Evolutionary conservation across 768 basidiomycete species (phyloP).

Genomic region (Termitomyces sp.): DNA sequence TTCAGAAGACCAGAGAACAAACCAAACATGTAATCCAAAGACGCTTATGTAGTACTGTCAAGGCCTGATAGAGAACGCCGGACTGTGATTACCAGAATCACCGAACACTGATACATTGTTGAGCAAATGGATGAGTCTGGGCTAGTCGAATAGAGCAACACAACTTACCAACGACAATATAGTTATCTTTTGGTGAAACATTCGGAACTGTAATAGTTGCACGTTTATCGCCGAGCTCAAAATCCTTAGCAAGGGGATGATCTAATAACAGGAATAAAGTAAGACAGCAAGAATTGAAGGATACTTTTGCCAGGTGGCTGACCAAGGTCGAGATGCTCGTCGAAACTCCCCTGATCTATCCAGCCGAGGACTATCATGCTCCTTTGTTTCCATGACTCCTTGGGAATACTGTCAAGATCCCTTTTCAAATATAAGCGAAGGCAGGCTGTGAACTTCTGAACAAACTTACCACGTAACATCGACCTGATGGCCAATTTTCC

Average conservation of each 20-base stretch:
- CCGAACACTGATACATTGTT: conserved; percentile 36
- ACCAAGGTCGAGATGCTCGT: conserved; percentile 46
- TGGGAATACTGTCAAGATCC: conserved; percentile 31
- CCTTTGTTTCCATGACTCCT: conserved; percentile 26
- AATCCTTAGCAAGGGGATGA: conserved; percentile 41
- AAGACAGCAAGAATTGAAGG: not conserved
- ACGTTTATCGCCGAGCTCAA: conserved; percentile 39
- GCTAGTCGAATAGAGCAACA: not conserved
- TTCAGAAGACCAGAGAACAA: not conserved
- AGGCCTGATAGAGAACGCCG: conserved; percentile 38
- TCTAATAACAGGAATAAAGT: conserved; percentile 24
- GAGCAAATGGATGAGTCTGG: not conserved
- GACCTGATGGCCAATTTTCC: conserved; percentile 31
- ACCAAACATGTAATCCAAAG: not conserved
- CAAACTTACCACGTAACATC: conserved; percentile 39
- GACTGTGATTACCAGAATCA: conserved; percentile 52
- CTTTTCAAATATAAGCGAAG: conserved; percentile 21
- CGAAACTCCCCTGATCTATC: conserved; percentile 26
- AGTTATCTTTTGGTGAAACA: conserved; percentile 29
- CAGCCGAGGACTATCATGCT: conserved; percentile 43
- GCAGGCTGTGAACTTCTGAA: conserved; percentile 8
- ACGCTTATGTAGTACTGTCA: conserved; percentile 1
- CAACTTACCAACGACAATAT: conserved; percentile 47
- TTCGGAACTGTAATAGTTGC: conserved; percentile 38
- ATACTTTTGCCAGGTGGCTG: conserved; percentile 7